Percentiles rank a stretch among this genome's conserved stretches.
Evolutionary conservation across 306 rosid genomes (phyloP).

Genomic region (Hippophae tibetana): DNA sequence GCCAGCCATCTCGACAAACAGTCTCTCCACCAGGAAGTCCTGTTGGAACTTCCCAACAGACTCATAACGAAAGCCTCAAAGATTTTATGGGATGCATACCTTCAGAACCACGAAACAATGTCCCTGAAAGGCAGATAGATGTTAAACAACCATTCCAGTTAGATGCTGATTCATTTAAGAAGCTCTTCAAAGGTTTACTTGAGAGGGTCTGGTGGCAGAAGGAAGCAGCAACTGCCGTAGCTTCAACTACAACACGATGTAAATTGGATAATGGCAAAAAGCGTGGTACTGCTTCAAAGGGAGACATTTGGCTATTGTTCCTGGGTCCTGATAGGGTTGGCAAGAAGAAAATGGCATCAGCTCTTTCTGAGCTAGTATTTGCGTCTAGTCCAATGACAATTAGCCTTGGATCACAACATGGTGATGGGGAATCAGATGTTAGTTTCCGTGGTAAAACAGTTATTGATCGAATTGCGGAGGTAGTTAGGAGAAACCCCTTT

Average conservation of each 20-base stretch:
- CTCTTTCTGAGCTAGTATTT: constrained; percentile 71
- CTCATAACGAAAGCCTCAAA: constrained; percentile 41
- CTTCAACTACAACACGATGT: constrained; percentile 67
- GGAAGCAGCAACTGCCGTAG: constrained; percentile 83
- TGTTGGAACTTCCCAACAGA: constrained; percentile 58
- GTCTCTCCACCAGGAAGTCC: constrained; percentile 38
- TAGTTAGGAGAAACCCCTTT: constrained; percentile 62
- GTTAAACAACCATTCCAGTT: constrained; percentile 29
- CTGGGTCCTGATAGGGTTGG: constrained; percentile 83
- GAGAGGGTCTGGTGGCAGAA: constrained; percentile 99
- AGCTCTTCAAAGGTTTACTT: constrained; percentile 53
- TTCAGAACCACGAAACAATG: constrained; percentile 56
- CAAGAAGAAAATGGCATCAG: constrained; percentile 86
- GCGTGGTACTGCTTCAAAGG: constrained; percentile 41
- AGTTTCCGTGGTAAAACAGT: constrained; percentile 77
- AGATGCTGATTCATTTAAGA: constrained; percentile 77
- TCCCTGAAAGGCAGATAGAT: constrained; percentile 37
- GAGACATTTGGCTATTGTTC: constrained; percentile 83
- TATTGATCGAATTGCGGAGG: constrained; percentile 73
- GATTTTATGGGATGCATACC: constrained; percentile 63
- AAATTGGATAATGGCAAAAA: constrained; percentile 62
- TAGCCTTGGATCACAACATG: constrained; percentile 43
- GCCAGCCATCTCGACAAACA: constrained; percentile 31
- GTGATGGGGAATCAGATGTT: constrained; percentile 48
- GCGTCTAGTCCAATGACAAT: constrained; percentile 59